Base-by-base conservation (phyloP, 2,329 filamentous ascomycete species). In the Aspergillus niger region DNA sequence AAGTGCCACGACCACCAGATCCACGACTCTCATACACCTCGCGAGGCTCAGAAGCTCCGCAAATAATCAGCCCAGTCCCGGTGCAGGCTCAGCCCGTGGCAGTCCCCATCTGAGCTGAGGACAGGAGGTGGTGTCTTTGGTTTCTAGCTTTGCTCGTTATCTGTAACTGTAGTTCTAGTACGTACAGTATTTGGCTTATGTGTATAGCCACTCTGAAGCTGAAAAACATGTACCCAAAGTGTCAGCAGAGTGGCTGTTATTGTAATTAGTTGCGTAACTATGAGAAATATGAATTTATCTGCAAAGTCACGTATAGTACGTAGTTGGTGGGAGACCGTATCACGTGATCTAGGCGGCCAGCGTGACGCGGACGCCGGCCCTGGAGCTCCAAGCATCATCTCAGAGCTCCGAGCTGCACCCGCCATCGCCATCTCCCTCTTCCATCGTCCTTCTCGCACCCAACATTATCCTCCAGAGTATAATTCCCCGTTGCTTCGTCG, bases 281-380 rank as follows among this genome's bases (percentile, higher is more conserved):
- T 30, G 3, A 24, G 8, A 11, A 53, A 41, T 41, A 24, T 15
- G 36, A 39, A 36, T 11, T 39, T 6, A 10, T 10, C 7, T 53
- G 22, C 24, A 15, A 15, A 36, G 30, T 26, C 17, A 38, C 2
- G 8, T n/a, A 17, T 20, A 51, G 10, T 22, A 15, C 4, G 10
- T 2, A 36, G 13, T 36, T 36, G 32, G 32, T 36, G 32, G 32
- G 13, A 4, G 5, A 2, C 5, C 32, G 26, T 26, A 5, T 36
- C 54, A 60, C 62, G 59, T 63, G 62, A 61, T 24, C 22, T 30
- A 61, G 64, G 60, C 62, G 36, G 8, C 22, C 43, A 41, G 59
- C 61, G 63, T 65, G 63, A 65, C 59, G 57, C 62, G 63, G 63
- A 63, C 59, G 57, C 43, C 62, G 59, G 58, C 55, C 49, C 57